Conservation (phyloP, 2,329 filamentous ascomycete species). For the Myriosclerotinia duriaeana region DNA sequence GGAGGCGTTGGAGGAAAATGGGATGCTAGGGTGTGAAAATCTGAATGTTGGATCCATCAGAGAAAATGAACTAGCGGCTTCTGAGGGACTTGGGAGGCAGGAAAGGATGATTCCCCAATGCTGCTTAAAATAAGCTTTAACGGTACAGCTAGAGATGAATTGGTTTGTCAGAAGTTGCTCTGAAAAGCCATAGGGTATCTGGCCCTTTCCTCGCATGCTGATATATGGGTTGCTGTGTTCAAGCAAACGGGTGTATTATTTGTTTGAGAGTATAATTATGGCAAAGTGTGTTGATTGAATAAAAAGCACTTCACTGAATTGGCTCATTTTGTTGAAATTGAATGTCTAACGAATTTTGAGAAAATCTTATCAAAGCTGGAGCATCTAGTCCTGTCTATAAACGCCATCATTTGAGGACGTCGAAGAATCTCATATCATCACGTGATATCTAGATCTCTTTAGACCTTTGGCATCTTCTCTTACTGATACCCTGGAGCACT, state of each 20-base stretch:
- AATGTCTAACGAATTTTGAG: background rate
- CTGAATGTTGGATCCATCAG: background rate
- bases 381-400: background rate
- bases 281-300: background rate
- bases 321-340: background rate
- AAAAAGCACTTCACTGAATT: background rate
- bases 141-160: background rate
- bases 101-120: background rate
- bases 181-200: background rate
- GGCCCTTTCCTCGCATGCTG: background rate
- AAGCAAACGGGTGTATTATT: background rate
- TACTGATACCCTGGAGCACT: too few species aligned
- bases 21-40: background rate
- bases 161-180: background rate
- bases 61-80: background rate
- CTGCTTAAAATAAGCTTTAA: too few species aligned
- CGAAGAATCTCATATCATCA: too few species aligned
- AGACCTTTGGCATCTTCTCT: too few species aligned
- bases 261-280: background rate
- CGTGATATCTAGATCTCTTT: too few species aligned
- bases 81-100: background rate
- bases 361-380: background rate
- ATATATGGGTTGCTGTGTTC: background rate
- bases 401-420: too few species aligned
- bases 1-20: background rate